Percentiles rank a stretch among this genome's conserved stretches.
Conservation (phyloP, 495 filamentous ascomycete genomes). For the Neurospora sublineolata region DNA sequence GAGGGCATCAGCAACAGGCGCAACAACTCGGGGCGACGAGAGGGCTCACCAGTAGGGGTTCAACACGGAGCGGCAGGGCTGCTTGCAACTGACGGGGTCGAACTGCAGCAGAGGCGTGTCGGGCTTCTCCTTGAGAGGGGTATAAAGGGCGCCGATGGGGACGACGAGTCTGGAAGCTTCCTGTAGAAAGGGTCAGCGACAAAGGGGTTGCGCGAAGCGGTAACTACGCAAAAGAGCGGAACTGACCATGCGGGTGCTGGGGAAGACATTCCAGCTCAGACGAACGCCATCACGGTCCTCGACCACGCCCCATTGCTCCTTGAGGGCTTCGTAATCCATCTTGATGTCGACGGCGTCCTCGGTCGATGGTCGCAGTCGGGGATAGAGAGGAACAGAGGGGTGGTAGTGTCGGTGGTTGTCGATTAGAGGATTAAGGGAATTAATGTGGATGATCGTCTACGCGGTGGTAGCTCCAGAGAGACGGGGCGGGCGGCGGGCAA, state of each 20-base stretch:
- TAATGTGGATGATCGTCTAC: slow-evolving; percentile 1
- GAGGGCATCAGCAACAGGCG: slow-evolving; percentile 15
- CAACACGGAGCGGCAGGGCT: slow-evolving; percentile 87
- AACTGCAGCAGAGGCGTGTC: slow-evolving; percentile 86
- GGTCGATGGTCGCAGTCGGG: neutral
- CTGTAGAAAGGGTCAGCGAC: slow-evolving; percentile 30
- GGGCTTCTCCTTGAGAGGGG: slow-evolving; percentile 88
- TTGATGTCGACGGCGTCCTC: neutral
- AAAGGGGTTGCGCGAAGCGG: slow-evolving; percentile 14
- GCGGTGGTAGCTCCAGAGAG: neutral
- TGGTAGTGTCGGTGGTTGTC: neutral
- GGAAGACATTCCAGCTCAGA: slow-evolving; percentile 98
- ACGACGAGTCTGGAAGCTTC: slow-evolving; percentile 96
- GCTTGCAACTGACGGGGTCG: slow-evolving; percentile 95
- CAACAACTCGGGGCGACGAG: neutral
- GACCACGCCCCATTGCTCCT: slow-evolving; percentile 95
- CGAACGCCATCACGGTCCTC: slow-evolving; percentile 96
- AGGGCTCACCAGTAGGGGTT: slow-evolving; percentile 82
- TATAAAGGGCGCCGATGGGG: slow-evolving; percentile 93
- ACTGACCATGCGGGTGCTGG: slow-evolving; percentile 89
- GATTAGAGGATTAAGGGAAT: neutral
- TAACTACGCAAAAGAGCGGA: slow-evolving; percentile 5
- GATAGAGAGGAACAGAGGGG: neutral
- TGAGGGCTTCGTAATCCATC: slow-evolving; percentile 55
- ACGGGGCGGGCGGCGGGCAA: neutral